Base-by-base conservation (phyloP, 495 filamentous ascomycete species). In the Aspergillus nanangensis region DNA sequence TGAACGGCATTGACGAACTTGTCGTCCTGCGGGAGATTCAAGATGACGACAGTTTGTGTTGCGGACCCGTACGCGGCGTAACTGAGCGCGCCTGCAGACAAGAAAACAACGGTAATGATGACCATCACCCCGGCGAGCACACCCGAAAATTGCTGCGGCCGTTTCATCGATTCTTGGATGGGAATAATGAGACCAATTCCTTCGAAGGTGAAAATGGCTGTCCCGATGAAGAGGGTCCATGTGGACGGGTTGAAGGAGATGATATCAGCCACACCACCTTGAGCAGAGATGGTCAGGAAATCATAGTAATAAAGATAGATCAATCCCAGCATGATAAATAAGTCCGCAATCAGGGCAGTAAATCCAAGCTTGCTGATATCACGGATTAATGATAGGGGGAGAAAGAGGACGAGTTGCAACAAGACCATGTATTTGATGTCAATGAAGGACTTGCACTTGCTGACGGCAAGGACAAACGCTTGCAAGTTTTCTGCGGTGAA, bases 101-200 rank as follows among this genome's bases (percentile, higher is more conserved):
- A 75, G 70, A 98, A 98, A 52, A 98, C 78, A 53, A 87, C 72
- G 11, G 87, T 90, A 59, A 97, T 96, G 60, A 96, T 81, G 49
- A 96, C 77, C 93, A 97, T 97, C 44, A 96, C 88, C 44, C 76
- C 77, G 24, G 79, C 88, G 41, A 98, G 80, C 25, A 98, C 88
- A 44, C 74, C 77, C 18, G 91, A 88, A 60, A 98, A 96, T 56
- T 94, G 89, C 41, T 81, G 74, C 1, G 89, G 93, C 38, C 87
- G 72, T 58, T 81, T 84, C 93, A 98, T 98, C 2, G 90, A 93
- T 58, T 93, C 88, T 66, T 98, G 94, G 46, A 98, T 97, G 3
- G 93, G 93, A 46, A 98, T 96, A 66, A 98, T 95, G n/a, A 98
- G 78, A 15, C 93, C 93, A 52, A 98, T 90, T 15, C 93, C 93